phyloP scores from a whole-genome alignment of 768 basidiomycete genomes.

The Lenzites betulinus region DNA sequence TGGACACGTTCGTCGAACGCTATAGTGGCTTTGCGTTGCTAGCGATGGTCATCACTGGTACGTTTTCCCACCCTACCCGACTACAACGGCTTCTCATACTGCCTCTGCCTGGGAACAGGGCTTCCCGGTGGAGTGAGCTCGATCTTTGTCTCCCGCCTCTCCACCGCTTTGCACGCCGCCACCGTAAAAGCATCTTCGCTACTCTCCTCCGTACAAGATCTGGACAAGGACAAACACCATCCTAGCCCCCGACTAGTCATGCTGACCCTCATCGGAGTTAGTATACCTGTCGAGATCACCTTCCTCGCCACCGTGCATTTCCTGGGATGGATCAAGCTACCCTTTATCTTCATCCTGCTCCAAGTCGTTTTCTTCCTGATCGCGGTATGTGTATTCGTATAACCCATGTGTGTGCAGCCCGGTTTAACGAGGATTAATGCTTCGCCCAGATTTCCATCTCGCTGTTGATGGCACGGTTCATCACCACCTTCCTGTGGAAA shows the following conservation, averaged over 20 bases:
- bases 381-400: conserved; percentile 55
- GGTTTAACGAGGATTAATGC: not conserved
- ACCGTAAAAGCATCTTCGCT: conserved; percentile 32
- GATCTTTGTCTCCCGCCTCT: conserved; percentile 88
- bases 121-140: conserved; percentile 89
- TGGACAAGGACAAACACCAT: conserved; percentile 16
- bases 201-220: conserved; percentile 20
- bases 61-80: too few species aligned
- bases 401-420: not conserved
- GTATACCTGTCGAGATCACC: conserved; percentile 76
- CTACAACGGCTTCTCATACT: not conserved
- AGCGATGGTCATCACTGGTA: conserved; percentile 85
- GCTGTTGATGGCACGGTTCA: conserved; percentile 59
- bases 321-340: conserved; percentile 79
- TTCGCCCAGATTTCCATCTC: conserved; percentile 64
- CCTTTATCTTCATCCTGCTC: conserved; percentile 65
- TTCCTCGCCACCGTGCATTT: conserved; percentile 67
- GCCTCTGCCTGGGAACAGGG: conserved; percentile 41
- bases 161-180: conserved; percentile 80
- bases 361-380: conserved; percentile 73
- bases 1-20: conserved; percentile 84
- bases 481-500: conserved; percentile 81
- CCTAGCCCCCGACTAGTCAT: conserved; percentile 54
- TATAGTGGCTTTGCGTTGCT: conserved; percentile 89
- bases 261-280: conserved; percentile 69